Conservation (phyloP, 2,329 filamentous ascomycete species). For the Dothistroma septosporum region DNA sequence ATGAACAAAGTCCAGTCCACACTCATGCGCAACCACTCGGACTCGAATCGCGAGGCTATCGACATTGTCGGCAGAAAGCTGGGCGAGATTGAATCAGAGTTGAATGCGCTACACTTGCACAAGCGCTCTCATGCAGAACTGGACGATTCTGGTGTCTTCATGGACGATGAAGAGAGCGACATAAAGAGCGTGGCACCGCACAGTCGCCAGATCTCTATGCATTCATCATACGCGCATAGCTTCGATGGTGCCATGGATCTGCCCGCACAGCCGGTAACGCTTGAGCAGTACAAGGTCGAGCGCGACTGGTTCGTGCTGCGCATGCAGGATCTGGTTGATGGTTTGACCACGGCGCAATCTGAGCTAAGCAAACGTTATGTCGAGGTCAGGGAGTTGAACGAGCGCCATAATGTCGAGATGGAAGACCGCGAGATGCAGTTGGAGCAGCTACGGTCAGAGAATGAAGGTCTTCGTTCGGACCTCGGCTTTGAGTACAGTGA, state of each 20-base stretch:
- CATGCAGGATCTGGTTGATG: constrained; percentile 30
- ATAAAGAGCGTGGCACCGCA: constrained; percentile 10
- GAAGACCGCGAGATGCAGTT: constrained; percentile 32
- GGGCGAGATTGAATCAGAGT: constrained; percentile 31
- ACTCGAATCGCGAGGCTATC: constrained; percentile 19
- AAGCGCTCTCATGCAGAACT: constrained; percentile 20
- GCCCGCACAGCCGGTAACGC: constrained; percentile 8
- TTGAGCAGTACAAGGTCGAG: constrained; percentile 24
- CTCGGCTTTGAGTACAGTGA: constrained; percentile 39
- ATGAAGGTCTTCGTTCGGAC: constrained; percentile 36
- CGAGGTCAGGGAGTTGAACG: constrained; percentile 33
- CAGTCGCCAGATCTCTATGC: constrained; percentile 13
- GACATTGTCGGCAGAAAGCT: constrained; percentile 30
- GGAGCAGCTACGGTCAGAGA: constrained; percentile 35
- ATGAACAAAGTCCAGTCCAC: constrained; percentile 36
- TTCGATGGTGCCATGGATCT: constrained; percentile 9
- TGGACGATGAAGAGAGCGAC: constrained; percentile 23
- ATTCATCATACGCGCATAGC: constrained; percentile 10
- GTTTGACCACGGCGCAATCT: constrained; percentile 29
- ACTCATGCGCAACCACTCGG: constrained; percentile 32
- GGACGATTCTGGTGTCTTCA: constrained; percentile 34
- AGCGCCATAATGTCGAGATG: constrained; percentile 28
- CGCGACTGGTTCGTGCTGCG: constrained; percentile 28
- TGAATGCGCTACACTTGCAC: constrained; percentile 30
- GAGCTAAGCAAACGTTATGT: constrained; percentile 33